A percentile compares a stretch with the other conserved stretches of the same genome.
phyloP scores from a whole-genome alignment of 352 stramenopile genomes.

The Elongisporangium prolatum region DNA sequence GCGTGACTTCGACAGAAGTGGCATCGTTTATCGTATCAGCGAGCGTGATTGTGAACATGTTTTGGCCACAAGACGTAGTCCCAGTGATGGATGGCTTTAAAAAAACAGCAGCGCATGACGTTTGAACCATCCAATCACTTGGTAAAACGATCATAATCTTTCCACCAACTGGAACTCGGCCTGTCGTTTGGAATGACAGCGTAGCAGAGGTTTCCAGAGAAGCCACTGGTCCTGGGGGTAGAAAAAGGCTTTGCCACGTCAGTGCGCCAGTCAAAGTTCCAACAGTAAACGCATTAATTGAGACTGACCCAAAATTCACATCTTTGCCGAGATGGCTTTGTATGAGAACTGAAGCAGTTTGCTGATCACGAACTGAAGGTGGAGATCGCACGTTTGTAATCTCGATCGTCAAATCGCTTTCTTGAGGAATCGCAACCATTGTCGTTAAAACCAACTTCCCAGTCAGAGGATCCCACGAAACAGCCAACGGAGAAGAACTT shows the following conservation, averaged over 20 bases:
- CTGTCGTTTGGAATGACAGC: slow-evolving; percentile 34
- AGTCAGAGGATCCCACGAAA: slow-evolving; percentile 10
- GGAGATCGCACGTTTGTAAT: slow-evolving; percentile 43
- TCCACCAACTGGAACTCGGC: slow-evolving; percentile 27
- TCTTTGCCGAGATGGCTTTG: slow-evolving; percentile 39
- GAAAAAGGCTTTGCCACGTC: slow-evolving; percentile 39
- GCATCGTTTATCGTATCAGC: slow-evolving; percentile 31
- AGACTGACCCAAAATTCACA: slow-evolving; percentile 35
- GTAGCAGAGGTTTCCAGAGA: slow-evolving; percentile 35
- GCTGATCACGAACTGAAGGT: slow-evolving; percentile 25
- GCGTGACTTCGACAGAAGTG: slow-evolving; percentile 25
- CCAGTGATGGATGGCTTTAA: slow-evolving; percentile 24
- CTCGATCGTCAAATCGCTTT: slow-evolving; percentile 27
- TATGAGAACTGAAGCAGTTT: slow-evolving; percentile 15
- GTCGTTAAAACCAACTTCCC: slow-evolving; percentile 24
- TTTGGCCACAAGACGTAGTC: slow-evolving; percentile 21
- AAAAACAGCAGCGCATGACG: slow-evolving; percentile 26
- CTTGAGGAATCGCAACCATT: slow-evolving; percentile 22
- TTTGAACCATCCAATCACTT: slow-evolving; percentile 34
- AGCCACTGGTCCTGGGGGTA: slow-evolving; percentile 45
- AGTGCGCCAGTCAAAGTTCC: slow-evolving; percentile 32
- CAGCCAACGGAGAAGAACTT: slow-evolving; percentile 1
- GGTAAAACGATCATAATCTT: slow-evolving; percentile 35
- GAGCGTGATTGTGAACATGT: slow-evolving; percentile 28
- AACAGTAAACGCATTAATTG: slow-evolving; percentile 24